Conservation (phyloP, 441 rosid genomes). For the Croton laevigatus region DNA sequence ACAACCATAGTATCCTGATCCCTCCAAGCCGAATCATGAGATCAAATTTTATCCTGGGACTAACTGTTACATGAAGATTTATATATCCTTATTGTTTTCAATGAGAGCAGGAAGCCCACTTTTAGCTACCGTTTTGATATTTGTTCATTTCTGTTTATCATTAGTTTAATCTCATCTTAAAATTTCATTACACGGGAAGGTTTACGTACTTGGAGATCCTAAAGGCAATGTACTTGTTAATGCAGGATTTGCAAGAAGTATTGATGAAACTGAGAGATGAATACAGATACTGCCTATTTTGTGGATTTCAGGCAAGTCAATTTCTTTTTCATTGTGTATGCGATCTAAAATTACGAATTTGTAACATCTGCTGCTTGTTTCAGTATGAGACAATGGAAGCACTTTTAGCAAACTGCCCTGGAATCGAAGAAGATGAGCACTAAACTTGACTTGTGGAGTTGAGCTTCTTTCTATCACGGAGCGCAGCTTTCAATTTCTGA, state of each 20-base stretch:
- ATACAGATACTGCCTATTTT: conserved; percentile 72
- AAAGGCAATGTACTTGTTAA: conserved; percentile 14
- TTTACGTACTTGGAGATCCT: background rate
- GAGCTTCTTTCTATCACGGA: too few relatives aligned
- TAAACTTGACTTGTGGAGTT: conserved; percentile 24
- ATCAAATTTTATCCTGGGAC: background rate
- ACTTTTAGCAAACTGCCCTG: conserved; percentile 78
- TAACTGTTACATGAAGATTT: background rate
- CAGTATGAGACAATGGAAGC: conserved; percentile 86
- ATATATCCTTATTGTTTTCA: background rate
- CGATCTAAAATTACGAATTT: conserved; percentile 1
- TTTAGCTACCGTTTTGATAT: background rate
- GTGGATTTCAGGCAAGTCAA: conserved; percentile 68
- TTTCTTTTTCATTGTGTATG: background rate
- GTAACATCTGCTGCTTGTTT: conserved; percentile 18
- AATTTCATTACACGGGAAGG: background rate
- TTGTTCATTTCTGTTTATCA: background rate
- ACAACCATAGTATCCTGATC: background rate
- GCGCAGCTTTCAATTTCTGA: too few relatives aligned
- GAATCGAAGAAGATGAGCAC: conserved; percentile 80
- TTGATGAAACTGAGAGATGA: conserved; percentile 78
- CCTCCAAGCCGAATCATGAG: background rate
- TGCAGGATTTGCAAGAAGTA: conserved; percentile 77
- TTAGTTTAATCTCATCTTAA: background rate
- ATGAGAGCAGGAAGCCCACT: too few relatives aligned